Evolutionary conservation across 495 filamentous ascomycete species (phyloP), one percentile per base, ranked within the genome.

Genomic region (Amorphotheca resinae): DNA sequence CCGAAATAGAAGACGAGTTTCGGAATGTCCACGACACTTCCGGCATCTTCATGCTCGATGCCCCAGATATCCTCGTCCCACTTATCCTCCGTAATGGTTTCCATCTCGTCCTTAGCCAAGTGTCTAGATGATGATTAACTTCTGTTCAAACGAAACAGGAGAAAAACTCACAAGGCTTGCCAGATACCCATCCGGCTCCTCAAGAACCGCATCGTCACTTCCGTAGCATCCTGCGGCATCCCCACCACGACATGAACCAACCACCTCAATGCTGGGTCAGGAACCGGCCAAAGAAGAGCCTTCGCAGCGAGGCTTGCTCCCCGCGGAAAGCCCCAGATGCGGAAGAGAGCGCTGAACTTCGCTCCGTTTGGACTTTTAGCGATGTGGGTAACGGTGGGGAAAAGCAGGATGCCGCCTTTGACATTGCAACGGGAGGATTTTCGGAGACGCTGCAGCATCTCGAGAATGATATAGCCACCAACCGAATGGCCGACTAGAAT

Each of bases 51-150:
- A n/a, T 63, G 57, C 3, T 64, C 59, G 21, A 70, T 62, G 21
- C 82, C 84, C 88, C 88, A 95, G 26, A 95, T 60, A 53, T 87
- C 81, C 39, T 80, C 66, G 23, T 70, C 71, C 89, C 88, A 95
- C 52, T 63, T 68, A 50, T 94, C 85, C 17, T 79, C 65, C 1
- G 72, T 77, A 51, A 96, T 93, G 4, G 60, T 68, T 4, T 58
- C 52, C 74, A 96, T 81, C 61, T 96, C 89, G 47, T 93, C 74
- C 8, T 64, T 65, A 3, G 73, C 80, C 66, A 85, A 71, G 46
- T 73, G 61, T 50, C 74, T 80, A 44, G 32, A 7, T 42, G 14
- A 41, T 18, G 4, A 40, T 43, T 25, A 33, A 22, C 9, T 20
- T 21, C 6, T 7, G 1, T 23, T 14, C 28, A 30, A 21, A 18